phyloP scores from a whole-genome alignment of 129 eudicot genomes.

The Ambrosia artemisiifolia region DNA sequence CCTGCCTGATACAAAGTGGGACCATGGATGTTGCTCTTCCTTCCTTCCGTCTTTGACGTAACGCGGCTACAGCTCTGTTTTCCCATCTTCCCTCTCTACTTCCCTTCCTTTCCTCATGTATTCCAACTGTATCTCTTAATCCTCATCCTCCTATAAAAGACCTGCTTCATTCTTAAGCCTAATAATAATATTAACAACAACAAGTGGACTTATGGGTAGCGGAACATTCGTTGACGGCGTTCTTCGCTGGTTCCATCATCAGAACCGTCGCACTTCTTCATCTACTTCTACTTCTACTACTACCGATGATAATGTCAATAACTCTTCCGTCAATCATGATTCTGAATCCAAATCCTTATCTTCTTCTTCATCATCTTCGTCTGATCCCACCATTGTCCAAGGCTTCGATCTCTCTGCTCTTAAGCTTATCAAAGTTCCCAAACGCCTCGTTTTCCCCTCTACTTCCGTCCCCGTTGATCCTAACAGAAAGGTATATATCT shows the following conservation, averaged over 20 bases:
- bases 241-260: conserved; percentile 82
- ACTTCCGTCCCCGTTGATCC: conserved; percentile 51
- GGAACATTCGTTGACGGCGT: conserved; percentile 91
- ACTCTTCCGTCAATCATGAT: conserved; percentile 7
- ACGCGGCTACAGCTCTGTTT: conserved; percentile 31
- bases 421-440: conserved; percentile 64
- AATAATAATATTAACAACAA: neutral
- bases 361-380: too few relatives aligned
- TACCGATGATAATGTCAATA: neutral
- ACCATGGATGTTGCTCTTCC: neutral
- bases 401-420: conserved; percentile 74
- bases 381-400: conserved; percentile 26
- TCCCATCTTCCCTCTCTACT: conserved; percentile 18
- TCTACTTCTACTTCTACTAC: conserved; percentile 11
- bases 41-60: conserved; percentile 6
- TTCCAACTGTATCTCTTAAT: neutral
- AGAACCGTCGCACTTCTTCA: conserved; percentile 48
- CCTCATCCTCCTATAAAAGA: conserved; percentile 12
- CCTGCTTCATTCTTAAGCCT: neutral
- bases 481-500: conserved; percentile 68
- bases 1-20: too few relatives aligned
- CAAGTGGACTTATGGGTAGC: conserved; percentile 96
- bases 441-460: conserved; percentile 32
- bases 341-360: conserved; percentile 22
- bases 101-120: neutral